Conservation (phyloP, 345 rosid species). For the Microcos paniculata region DNA sequence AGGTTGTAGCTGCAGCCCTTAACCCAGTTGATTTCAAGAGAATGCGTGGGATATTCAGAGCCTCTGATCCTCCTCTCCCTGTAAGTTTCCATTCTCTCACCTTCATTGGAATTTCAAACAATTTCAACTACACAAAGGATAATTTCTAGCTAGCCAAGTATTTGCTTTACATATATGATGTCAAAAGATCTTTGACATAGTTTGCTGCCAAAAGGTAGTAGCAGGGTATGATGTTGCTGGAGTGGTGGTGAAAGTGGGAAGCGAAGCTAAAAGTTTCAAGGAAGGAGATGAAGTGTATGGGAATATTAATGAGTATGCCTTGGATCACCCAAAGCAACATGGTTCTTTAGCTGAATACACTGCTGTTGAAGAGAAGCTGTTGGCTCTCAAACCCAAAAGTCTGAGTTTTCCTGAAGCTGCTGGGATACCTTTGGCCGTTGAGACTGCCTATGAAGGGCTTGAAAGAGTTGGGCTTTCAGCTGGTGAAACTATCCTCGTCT, state of each 20-base stretch:
- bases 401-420: constrained; percentile 46
- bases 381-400: constrained; percentile 75
- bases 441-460: too few species aligned
- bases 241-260: constrained; percentile 75
- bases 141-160: too few species aligned
- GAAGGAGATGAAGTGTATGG: constrained; percentile 89
- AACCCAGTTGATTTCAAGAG: too few species aligned
- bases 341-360: constrained; percentile 89
- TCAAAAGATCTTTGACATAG: too few species aligned
- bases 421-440: too few species aligned
- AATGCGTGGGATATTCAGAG: too few species aligned
- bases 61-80: too few species aligned
- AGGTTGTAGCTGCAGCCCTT: too few species aligned
- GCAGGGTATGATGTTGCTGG: constrained; percentile 94
- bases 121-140: too few species aligned
- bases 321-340: constrained; percentile 72
- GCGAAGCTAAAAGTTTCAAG: constrained; percentile 63
- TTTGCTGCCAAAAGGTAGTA: constrained; percentile 58
- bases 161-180: too few species aligned
- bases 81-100: too few species aligned
- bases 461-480: too few species aligned
- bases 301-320: constrained; percentile 70
- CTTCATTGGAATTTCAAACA: neutral
- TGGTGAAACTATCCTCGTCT: constrained; percentile 25
- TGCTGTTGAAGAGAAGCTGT: constrained; percentile 71